Percentiles rank a stretch among this genome's conserved stretches.
phyloP scores from a whole-genome alignment of 2,329 filamentous ascomycete species.

The Zymoseptoria passerinii region DNA sequence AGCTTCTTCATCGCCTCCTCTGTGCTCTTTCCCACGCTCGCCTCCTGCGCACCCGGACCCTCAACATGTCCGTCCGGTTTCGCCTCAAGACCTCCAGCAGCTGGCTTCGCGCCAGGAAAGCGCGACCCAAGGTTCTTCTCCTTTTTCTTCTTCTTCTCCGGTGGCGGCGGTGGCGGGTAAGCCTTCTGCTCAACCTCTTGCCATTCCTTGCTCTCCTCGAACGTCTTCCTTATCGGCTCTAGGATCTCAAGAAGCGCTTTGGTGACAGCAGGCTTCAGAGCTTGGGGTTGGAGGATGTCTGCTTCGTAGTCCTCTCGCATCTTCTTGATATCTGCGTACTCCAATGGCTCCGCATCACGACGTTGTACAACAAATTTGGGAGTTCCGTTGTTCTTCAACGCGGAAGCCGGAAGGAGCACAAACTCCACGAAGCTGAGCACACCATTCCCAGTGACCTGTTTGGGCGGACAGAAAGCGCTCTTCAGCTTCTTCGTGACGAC shows the following conservation, averaged over 20 bases:
- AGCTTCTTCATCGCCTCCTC: conserved; percentile 34
- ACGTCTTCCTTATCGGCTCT: conserved; percentile 68
- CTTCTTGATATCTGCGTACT: conserved; percentile 68
- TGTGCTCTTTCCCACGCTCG: conserved; percentile 35
- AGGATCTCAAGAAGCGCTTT: conserved; percentile 65
- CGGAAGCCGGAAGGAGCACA: conserved; percentile 69
- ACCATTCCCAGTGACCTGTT: conserved; percentile 74
- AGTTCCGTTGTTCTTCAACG: conserved; percentile 47
- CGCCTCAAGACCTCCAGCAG: conserved; percentile 30
- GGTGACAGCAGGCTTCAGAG: conserved; percentile 76
- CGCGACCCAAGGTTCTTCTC: conserved; percentile 67
- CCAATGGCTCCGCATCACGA: conserved; percentile 61
- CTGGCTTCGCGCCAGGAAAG: conserved; percentile 43
- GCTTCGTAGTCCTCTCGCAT: conserved; percentile 72
- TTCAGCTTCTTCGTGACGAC: conserved; percentile 71
- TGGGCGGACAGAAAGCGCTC: conserved; percentile 73
- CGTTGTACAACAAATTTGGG: conserved; percentile 59
- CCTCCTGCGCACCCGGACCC: conserved; percentile 34
- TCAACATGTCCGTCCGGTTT: conserved; percentile 41
- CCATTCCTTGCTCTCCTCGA: conserved; percentile 65
- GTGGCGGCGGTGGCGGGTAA: conserved; percentile 61
- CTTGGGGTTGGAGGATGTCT: conserved; percentile 64
- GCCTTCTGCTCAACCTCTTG: conserved; percentile 67
- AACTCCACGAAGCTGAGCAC: conserved; percentile 79
- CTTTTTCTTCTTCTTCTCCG: conserved; percentile 59